phyloP scores from a whole-genome alignment of 257 asterid genomes.

The Solanum ossicruentum region DNA sequence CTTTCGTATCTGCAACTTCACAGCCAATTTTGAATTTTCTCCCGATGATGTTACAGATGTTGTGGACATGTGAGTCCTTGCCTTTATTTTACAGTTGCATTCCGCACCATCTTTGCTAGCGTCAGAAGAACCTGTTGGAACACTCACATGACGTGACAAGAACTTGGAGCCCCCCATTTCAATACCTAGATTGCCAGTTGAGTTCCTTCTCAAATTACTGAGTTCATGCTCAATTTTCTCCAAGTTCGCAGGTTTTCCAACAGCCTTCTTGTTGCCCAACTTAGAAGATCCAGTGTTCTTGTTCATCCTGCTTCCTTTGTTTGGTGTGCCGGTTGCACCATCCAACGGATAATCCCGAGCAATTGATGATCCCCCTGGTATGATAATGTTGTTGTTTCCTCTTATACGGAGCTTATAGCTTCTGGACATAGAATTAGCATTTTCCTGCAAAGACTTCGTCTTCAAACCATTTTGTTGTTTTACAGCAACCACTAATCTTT shows the following conservation, averaged over 20 bases:
- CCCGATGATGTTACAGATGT: not conserved
- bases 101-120: not conserved
- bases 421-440: not conserved
- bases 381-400: not conserved
- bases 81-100: not conserved
- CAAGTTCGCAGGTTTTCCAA: not conserved
- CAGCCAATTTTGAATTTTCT: not conserved
- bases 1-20: not conserved
- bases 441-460: not conserved
- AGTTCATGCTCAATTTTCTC: not conserved
- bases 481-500: not conserved
- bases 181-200: not conserved
- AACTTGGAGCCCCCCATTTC: not conserved
- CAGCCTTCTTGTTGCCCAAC: not conserved
- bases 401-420: not conserved
- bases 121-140: slow-evolving; percentile 15
- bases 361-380: not conserved
- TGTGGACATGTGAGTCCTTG: not conserved
- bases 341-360: not conserved
- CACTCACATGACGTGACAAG: slow-evolving; percentile 11
- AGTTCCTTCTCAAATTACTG: slow-evolving; percentile 4
- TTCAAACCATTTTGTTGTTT: not conserved
- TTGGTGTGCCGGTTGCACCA: not conserved
- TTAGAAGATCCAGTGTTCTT: not conserved
- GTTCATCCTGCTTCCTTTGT: not conserved